phyloP scores from a whole-genome alignment of 225 moss, liverwort and hornwort species.

The Sphagnum tenellum region DNA sequence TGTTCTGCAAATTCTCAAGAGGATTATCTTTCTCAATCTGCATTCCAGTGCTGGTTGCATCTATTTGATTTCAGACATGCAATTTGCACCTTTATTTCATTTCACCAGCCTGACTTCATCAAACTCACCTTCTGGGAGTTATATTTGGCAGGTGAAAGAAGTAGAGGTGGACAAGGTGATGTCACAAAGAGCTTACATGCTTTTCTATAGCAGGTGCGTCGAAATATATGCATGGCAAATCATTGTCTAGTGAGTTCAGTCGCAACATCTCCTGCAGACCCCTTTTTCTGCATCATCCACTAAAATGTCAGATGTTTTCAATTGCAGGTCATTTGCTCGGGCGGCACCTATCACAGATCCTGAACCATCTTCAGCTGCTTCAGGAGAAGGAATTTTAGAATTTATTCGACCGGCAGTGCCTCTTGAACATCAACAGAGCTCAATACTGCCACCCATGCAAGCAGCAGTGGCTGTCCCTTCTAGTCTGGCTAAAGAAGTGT shows the following conservation, averaged over 20 bases:
- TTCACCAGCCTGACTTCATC: too few relatives aligned
- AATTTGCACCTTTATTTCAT: too few relatives aligned
- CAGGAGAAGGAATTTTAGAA: neutral
- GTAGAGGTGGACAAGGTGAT: constrained; percentile 83
- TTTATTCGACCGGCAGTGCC: neutral
- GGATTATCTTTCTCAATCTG: too few relatives aligned
- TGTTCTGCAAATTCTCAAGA: too few relatives aligned
- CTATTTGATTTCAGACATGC: too few relatives aligned
- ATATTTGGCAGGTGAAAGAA: constrained; percentile 64
- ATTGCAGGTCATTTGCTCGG: constrained; percentile 35
- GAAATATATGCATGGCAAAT: neutral
- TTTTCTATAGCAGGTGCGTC: constrained; percentile 65
- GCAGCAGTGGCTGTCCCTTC: neutral
- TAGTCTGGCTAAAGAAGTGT: neutral
- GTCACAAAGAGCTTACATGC: constrained; percentile 83
- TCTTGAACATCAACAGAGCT: constrained; percentile 9
- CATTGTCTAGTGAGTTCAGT: too few relatives aligned
- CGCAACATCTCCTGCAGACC: too few relatives aligned
- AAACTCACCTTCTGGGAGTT: neutral
- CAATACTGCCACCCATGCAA: neutral
- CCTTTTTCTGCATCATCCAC: too few relatives aligned
- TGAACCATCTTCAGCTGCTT: neutral
- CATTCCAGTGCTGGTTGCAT: too few relatives aligned
- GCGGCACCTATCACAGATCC: constrained; percentile 27
- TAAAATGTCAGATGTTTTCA: neutral